Base-by-base conservation (phyloP, 768 basidiomycete species). In the Crassisporium funariophilum region DNA sequence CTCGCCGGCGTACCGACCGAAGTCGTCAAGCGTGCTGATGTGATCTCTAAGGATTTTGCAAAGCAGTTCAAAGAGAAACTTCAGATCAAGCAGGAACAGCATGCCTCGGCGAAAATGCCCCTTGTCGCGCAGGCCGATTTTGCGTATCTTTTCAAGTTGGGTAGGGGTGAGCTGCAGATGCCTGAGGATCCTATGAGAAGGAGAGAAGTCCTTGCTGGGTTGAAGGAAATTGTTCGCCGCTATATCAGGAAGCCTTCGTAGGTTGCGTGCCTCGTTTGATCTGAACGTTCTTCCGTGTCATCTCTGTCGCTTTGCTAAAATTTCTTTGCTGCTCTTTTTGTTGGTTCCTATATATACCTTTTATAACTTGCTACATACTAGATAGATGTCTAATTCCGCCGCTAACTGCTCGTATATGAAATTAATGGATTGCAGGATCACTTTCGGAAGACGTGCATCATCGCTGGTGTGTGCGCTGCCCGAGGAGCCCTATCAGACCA, bases 61-160 rank as follows among this genome's bases (percentile, higher is more conserved):
- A 71, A 81, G 54, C 83, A 94, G 57, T 98, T 98, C 76, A 88
- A 86, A 57, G 86, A 85, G 55, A 81, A 84, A 52, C 69, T 91
- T 42, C 79, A 89, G 58, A 74, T 78, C 50, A 83, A 83, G 61
- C 72, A 88, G 66, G 70, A 74, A 54, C 63, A 73, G 27, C 63
- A 66, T 50, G 79, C 75, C 13, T 74, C 76, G 4, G 75, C 82
- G 21, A 74, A 74, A 46, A 71, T 98, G 33, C 86, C 95, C 0
- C 75, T 95, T 2, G 79, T 82, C 23, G 83, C 83, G 1, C 95
- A 95, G 62, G 93, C 94, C 2, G 95, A 98, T 65, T 95, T 97
- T 62, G 82, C 79, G 1, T 95, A 86, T 65, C 74, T 98, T 35
- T 73, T 80, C 53, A 78, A 77, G 38, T 60, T 88, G 22, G 86